A percentile compares a stretch with the other conserved stretches of the same genome.
Evolutionary conservation across 139 green algal species (phyloP).

Genomic region (Spirogloea muscicola): DNA sequence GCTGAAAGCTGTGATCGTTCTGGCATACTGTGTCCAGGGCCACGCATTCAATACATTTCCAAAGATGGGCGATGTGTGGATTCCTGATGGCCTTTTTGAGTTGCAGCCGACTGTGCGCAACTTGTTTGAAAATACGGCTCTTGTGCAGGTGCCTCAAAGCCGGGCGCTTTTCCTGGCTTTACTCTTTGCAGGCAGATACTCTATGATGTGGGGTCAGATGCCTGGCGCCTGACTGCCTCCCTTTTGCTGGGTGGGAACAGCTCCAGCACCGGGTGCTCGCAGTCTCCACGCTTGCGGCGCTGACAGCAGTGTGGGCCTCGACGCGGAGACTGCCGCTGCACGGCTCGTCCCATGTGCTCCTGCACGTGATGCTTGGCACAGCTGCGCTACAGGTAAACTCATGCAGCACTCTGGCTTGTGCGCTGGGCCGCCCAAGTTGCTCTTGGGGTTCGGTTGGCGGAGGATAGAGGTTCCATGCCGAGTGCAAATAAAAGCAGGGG

Average conservation of each 20-base stretch:
- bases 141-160: slow-evolving; percentile 82
- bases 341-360: slow-evolving; percentile 13
- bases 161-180: too few species aligned
- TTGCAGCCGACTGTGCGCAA: slow-evolving; percentile 58
- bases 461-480: too few species aligned
- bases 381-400: slow-evolving; percentile 42
- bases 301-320: slow-evolving; percentile 57
- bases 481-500: too few species aligned
- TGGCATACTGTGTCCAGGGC: too few species aligned
- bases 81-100: slow-evolving; percentile 88
- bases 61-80: slow-evolving; percentile 77
- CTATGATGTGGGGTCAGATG: too few species aligned
- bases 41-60: slow-evolving; percentile 97
- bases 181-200: too few species aligned
- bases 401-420: too few species aligned
- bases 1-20: too few species aligned
- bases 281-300: slow-evolving; percentile 62
- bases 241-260: too few species aligned
- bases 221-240: too few species aligned
- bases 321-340: slow-evolving; percentile 55
- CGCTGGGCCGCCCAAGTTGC: too few species aligned
- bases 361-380: slow-evolving; percentile 15
- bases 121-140: slow-evolving; percentile 94
- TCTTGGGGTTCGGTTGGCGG: too few species aligned
- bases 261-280: slow-evolving; percentile 70